Conservation (phyloP, 2,329 filamentous ascomycete species). For the Neonectria faginata region DNA sequence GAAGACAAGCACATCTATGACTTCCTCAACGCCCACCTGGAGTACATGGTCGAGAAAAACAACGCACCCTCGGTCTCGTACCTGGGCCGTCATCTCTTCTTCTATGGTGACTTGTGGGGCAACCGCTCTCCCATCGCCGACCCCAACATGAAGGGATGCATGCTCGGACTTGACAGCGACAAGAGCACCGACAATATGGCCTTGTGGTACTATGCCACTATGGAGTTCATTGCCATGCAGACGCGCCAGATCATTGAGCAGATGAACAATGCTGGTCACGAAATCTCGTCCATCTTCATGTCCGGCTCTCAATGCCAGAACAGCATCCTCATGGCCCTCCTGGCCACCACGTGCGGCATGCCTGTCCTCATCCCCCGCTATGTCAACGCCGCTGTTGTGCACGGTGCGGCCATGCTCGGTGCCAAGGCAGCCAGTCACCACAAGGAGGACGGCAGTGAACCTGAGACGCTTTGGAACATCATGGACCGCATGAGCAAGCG, state of each 20-base stretch:
- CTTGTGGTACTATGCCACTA: slow-evolving; percentile 92
- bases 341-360: slow-evolving; percentile 91
- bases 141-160: slow-evolving; percentile 88
- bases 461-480: slow-evolving; percentile 92
- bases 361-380: slow-evolving; percentile 94
- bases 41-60: slow-evolving; percentile 76
- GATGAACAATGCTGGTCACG: slow-evolving; percentile 92
- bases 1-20: slow-evolving; percentile 93
- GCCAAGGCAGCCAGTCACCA: slow-evolving; percentile 94
- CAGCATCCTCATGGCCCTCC: slow-evolving; percentile 87
- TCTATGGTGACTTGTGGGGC: slow-evolving; percentile 97
- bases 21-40: slow-evolving; percentile 89
- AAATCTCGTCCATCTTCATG: slow-evolving; percentile 96
- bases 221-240: slow-evolving; percentile 98
- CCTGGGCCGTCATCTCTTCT: slow-evolving; percentile 94
- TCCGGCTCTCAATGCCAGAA: slow-evolving; percentile 98
- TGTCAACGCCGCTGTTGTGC: slow-evolving; percentile 93
- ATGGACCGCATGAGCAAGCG: slow-evolving; percentile 99
- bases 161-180: slow-evolving; percentile 89
- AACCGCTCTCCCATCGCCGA: slow-evolving; percentile 96
- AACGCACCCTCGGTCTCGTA: slow-evolving; percentile 84
- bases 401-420: slow-evolving; percentile 98
- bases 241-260: slow-evolving; percentile 94
- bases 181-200: slow-evolving; percentile 89
- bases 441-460: slow-evolving; percentile 72